These are phyloP conservation scores for Platanthera zijinensis DNA, from an alignment of 106 monocot species.

Conservation along the genomic window DNA sequence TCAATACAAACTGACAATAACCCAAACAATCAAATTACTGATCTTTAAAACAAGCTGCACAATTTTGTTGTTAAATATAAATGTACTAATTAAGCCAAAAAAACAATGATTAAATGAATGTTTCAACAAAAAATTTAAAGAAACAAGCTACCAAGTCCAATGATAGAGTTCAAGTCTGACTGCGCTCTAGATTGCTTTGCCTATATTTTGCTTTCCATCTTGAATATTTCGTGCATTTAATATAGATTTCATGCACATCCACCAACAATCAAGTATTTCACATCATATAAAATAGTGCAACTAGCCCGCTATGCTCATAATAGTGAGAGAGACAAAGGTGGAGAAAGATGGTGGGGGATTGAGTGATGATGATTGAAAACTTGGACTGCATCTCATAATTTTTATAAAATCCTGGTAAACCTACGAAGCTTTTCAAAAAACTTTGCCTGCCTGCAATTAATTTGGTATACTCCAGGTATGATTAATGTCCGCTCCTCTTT, in stretches of 20 bases:
- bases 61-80: not conserved
- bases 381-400: no score
- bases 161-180: not conserved
- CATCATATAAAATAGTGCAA: no score
- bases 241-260: no score
- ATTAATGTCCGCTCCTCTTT: no score
- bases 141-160: not conserved
- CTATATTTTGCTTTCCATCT: not conserved
- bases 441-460: not conserved
- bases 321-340: no score
- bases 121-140: not conserved
- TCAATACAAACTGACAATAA: conserved; percentile 70
- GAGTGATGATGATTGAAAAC: no score
- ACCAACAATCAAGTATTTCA: no score
- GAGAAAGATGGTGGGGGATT: no score
- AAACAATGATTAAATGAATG: not conserved
- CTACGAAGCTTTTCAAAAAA: not conserved
- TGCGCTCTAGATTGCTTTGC: not conserved
- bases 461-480: no score
- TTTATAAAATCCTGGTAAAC: no score
- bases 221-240: no score
- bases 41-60: not conserved
- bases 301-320: no score
- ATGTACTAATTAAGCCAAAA: not conserved
- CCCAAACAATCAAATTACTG: not conserved